phyloP scores from a whole-genome alignment of 2,329 filamentous ascomycete genomes.

The Esteya vermicola region DNA sequence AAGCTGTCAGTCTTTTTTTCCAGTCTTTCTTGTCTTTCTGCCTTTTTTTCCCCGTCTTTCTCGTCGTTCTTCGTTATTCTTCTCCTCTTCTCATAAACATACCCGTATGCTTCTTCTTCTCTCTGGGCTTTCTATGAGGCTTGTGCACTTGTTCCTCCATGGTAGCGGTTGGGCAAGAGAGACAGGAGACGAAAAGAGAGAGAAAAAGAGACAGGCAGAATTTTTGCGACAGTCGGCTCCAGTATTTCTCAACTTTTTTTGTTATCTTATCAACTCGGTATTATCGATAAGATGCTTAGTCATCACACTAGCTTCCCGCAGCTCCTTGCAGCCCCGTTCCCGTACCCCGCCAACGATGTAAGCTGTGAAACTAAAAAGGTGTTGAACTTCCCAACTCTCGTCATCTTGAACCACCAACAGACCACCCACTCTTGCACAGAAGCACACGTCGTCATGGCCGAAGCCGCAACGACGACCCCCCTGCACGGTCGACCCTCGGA shows the following conservation, averaged over 20 bases:
- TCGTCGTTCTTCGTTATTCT: too few species aligned
- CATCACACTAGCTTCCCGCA: too few species aligned
- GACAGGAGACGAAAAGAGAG: neutral
- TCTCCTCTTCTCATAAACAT: too few species aligned
- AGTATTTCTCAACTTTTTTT: slow-evolving; percentile 4
- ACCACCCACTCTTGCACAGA: too few species aligned
- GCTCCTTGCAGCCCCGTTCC: too few species aligned
- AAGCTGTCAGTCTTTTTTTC: slow-evolving; percentile 11
- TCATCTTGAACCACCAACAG: too few species aligned
- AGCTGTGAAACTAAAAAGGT: too few species aligned
- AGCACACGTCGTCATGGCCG: slow-evolving; percentile 22
- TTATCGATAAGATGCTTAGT: slow-evolving; percentile 6
- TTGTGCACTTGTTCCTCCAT: slow-evolving; percentile 81
- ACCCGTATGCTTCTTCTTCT: slow-evolving; percentile 62
- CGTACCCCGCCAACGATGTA: too few species aligned
- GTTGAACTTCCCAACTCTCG: too few species aligned
- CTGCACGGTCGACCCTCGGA: slow-evolving; percentile 41
- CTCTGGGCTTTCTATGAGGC: slow-evolving; percentile 74
- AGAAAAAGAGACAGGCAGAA: slow-evolving; percentile 2
- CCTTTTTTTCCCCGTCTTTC: too few species aligned
- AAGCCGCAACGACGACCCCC: slow-evolving; percentile 28
- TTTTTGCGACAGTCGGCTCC: slow-evolving; percentile 4
- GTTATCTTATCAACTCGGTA: slow-evolving; percentile 6
- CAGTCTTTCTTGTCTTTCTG: too few species aligned
- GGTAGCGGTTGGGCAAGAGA: slow-evolving; percentile 18